Evolutionary conservation across 2,329 filamentous ascomycete genomes (phyloP).

Genomic region (Mollisiaceae sp.): DNA sequence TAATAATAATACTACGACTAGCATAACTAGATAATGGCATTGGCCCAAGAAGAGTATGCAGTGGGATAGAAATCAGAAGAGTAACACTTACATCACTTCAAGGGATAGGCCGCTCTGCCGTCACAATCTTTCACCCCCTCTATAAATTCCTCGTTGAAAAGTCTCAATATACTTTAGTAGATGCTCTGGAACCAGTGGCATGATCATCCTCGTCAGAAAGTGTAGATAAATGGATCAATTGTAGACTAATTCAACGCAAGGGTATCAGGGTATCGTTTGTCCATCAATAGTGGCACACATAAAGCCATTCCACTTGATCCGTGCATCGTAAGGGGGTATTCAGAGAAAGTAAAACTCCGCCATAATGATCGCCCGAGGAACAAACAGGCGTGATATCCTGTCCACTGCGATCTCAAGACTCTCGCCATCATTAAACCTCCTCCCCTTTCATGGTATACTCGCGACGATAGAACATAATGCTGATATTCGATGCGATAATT

Average conservation of each 20-base stretch:
- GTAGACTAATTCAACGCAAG: conserved; percentile 38
- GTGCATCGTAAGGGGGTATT: conserved; percentile 37
- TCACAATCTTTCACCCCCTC: not conserved
- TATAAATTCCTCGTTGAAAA: not conserved
- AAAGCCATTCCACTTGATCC: conserved; percentile 30
- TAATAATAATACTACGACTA: no score
- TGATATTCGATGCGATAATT: conserved; percentile 12
- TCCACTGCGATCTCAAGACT: conserved; percentile 25
- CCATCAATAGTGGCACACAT: conserved; percentile 32
- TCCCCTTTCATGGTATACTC: conserved; percentile 28
- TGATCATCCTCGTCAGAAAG: not conserved
- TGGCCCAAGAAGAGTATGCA: not conserved
- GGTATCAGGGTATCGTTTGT: conserved; percentile 40
- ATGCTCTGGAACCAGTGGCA: not conserved
- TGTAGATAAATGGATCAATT: conserved; percentile 32
- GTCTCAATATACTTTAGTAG: not conserved
- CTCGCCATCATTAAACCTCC: conserved; percentile 37
- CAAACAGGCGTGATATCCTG: conserved; percentile 31
- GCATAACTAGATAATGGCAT: no score
- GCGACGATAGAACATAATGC: conserved; percentile 21
- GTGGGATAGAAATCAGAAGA: not conserved
- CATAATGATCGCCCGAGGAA: conserved; percentile 17
- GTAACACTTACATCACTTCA: not conserved
- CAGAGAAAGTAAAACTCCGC: conserved; percentile 31
- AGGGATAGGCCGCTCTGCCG: not conserved